These are phyloP conservation scores for Lodderomyces parapsilosis DNA, from an alignment of 1,139 yeast genomes.

Conservation along the genomic window DNA sequence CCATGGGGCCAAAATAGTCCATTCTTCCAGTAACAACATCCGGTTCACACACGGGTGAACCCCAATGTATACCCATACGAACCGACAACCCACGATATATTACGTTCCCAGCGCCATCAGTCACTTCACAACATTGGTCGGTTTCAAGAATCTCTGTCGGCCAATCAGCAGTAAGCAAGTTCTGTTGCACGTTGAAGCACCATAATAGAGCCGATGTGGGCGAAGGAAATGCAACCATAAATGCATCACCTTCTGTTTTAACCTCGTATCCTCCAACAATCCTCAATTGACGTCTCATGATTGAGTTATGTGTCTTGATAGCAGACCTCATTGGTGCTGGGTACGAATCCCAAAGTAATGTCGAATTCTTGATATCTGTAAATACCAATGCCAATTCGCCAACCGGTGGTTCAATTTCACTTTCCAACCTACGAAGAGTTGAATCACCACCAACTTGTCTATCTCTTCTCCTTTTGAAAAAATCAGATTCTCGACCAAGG, in stretches of 20 bases:
- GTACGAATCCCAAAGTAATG: conserved; percentile 87
- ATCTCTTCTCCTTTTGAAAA: conserved; percentile 54
- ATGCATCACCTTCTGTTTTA: conserved; percentile 98
- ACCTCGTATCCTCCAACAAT: conserved; percentile 97
- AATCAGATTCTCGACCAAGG: conserved; percentile 42
- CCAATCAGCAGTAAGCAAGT: conserved; percentile 85
- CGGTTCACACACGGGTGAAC: conserved; percentile 92
- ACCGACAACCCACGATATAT: conserved; percentile 89
- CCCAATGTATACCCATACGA: conserved; percentile 99
- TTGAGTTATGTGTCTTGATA: conserved; percentile 85
- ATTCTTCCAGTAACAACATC: conserved; percentile 94
- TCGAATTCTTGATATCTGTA: conserved; percentile 95
- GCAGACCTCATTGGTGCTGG: conserved; percentile 97
- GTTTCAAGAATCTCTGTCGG: conserved; percentile 88
- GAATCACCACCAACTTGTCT: conserved; percentile 69
- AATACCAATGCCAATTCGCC: conserved; percentile 95
- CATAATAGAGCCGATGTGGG: conserved; percentile 88
- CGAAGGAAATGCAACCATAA: conserved; percentile 97
- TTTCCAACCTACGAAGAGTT: conserved; percentile 76
- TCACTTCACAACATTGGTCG: conserved; percentile 79
- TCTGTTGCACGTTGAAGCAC: conserved; percentile 93
- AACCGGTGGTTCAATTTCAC: conserved; percentile 92
- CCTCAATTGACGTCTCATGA: conserved; percentile 91
- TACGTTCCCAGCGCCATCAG: conserved; percentile 61
- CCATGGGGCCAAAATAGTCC: conserved; percentile 99